Evolutionary conservation across 129 eudicot genomes (phyloP), one percentile per base, ranked within the genome.

Genomic region (Pseudognaphalium luteoalbum): DNA sequence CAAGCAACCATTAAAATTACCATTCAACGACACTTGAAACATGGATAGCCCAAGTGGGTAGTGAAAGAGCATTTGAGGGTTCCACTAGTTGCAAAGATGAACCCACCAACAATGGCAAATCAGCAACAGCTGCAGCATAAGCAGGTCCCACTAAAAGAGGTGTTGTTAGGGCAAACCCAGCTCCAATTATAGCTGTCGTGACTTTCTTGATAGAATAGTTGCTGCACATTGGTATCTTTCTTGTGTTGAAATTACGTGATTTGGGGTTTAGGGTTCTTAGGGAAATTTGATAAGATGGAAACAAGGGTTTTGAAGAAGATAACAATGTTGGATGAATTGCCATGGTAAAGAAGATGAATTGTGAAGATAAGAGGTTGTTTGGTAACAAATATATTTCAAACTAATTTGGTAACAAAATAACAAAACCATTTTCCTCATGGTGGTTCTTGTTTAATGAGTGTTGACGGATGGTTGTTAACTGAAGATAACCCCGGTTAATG

Each of bases 21-120:
- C 98, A 93, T 85, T 93, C 98, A 65, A 83, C 97, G 34, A 93
- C 98, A 70, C 97, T 93, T 71, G 98, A 93, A 69, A 93, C 98
- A 78, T 93, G 98, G 70, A 90, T 83, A 28, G 97, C 91, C 98
- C 98, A 93, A 72, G 98, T 93, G 85, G 96, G 98, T 16, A 93
- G 74, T 28, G 98, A 93, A 71, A 93, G 97, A 32, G 98, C 98
- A 85, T 93, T 90, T 35, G 93, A 71, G 30, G 98, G 98, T 76
- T 93, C 98, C 56, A 34, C 44, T 51, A 89, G 77, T 68, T 80
- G 83, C 67, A 85, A 21, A 4, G 89, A 70, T 54, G 93, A 82
- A 30, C 72, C 77, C 84, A 82, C 37, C 42, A 83, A 56, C 61
- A 79, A 76, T 66, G 88, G 86, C 52, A 81, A 50, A 77, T 86